These are phyloP conservation scores for Acrasis kona DNA, from an alignment of 78 protist genomes.

Conservation along the genomic window DNA sequence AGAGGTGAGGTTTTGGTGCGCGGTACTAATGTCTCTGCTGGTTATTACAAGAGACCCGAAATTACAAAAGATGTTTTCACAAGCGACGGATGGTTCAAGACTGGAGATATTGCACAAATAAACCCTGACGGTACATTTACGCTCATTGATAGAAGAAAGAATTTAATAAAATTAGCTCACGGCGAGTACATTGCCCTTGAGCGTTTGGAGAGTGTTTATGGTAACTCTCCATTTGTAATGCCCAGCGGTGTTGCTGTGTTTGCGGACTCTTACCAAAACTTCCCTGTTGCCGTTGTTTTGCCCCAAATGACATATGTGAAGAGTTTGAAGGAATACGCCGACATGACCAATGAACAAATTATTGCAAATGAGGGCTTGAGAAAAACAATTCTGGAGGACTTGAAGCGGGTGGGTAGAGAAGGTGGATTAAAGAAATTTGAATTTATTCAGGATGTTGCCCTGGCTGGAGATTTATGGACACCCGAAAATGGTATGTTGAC, in stretches of 20 bases:
- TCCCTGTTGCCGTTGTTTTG: neutral
- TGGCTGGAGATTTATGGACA: slow-evolving; percentile 18
- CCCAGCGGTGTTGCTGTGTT: neutral
- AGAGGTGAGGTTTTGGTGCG: slow-evolving; percentile 60
- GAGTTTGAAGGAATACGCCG: neutral
- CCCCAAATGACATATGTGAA: neutral
- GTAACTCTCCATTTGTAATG: neutral
- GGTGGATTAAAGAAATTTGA: slow-evolving; percentile 11
- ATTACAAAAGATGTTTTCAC: slow-evolving; percentile 69
- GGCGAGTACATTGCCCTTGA: slow-evolving; percentile 92
- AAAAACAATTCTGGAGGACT: too few relatives aligned
- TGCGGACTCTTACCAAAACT: slow-evolving; percentile 7
- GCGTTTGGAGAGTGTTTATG: slow-evolving; percentile 37
- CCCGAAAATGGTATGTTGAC: slow-evolving; percentile 26
- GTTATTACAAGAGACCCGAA: slow-evolving; percentile 81
- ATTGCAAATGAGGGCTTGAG: too few relatives aligned
- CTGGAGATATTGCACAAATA: slow-evolving; percentile 93
- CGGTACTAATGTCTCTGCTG: slow-evolving; percentile 74
- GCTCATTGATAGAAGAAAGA: slow-evolving; percentile 92
- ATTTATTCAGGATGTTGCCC: slow-evolving; percentile 8
- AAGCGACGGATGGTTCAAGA: slow-evolving; percentile 86
- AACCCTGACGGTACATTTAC: slow-evolving; percentile 40
- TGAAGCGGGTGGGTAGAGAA: too few relatives aligned
- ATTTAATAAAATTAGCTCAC: slow-evolving; percentile 82
- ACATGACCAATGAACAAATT: neutral